A percentile compares a stretch with the other conserved stretches of the same genome.
phyloP scores from a whole-genome alignment of 352 stramenopile genomes.

The Phytophthora boehmeriae region DNA sequence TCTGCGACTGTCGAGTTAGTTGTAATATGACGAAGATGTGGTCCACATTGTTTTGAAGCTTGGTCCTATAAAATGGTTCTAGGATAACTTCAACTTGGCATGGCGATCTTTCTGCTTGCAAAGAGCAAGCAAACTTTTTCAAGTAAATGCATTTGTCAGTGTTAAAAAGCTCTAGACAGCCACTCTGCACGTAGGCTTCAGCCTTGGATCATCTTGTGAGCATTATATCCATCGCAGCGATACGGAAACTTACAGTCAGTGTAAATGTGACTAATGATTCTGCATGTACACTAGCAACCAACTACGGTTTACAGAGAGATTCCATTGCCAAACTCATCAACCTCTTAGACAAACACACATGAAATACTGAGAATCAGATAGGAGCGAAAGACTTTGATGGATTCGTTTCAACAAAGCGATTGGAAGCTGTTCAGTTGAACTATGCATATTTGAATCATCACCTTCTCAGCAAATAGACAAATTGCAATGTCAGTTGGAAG shows the following conservation, averaged over 20 bases:
- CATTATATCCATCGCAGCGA: conserved; percentile 75
- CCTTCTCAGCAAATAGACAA: conserved; percentile 40
- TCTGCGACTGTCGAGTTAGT: conserved; percentile 13
- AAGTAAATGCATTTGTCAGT: conserved; percentile 85
- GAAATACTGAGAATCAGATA: conserved; percentile 72
- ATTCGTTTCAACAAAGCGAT: conserved; percentile 60
- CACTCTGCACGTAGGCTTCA: conserved; percentile 79
- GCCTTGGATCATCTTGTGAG: conserved; percentile 84
- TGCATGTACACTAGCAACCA: conserved; percentile 52
- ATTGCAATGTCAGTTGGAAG: conserved; percentile 80
- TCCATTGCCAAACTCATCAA: conserved; percentile 86
- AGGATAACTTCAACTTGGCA: not conserved
- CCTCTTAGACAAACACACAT: conserved; percentile 35
- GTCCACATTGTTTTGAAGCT: too few relatives aligned
- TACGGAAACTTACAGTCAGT: conserved; percentile 53
- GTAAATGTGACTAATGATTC: conserved; percentile 78
- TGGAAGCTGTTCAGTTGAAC: conserved; percentile 77
- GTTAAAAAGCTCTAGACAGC: conserved; percentile 87
- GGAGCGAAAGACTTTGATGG: conserved; percentile 87
- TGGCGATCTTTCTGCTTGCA: too few relatives aligned
- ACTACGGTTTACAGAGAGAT: conserved; percentile 74
- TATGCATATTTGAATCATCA: conserved; percentile 81
- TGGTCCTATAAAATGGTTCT: too few relatives aligned
- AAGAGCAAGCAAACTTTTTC: too few relatives aligned
- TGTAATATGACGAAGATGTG: too few relatives aligned